Base-by-base conservation (phyloP, 169 alveolate genomes). In the Plasmodium gallinaceum region DNA sequence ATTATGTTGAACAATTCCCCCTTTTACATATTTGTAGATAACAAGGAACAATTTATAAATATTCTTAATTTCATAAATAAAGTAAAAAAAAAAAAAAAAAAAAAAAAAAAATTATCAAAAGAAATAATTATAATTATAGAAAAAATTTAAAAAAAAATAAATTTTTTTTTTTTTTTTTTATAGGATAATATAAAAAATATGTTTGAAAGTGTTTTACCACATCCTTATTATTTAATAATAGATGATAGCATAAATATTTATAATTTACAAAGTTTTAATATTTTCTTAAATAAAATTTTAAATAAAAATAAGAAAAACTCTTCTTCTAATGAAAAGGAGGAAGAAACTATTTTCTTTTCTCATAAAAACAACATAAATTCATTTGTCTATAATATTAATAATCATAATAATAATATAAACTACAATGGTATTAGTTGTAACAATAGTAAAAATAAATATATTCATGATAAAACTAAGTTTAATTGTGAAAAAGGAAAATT, bases 151-250 rank as follows among this genome's bases (percentile, higher is more conserved):
- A 32, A 32, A 32, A 32, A 32, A 2, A 32, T 32, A 32, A 2
- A 32, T 85, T 10, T 71, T 12, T 14, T 32, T 65, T 42, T 71
- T 58, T 62, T n/a, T 46, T 72, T 39, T 73, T 64, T 71, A 18
- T 43, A 86, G 92, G 71, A 45, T 32, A 88, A 86, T 52, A 26
- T 71, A n/a, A 60, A 43, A 62, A 60, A 37, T 46, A 71, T 86
- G 69, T 86, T 86, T 71, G 92, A 86, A 54, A 86, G 88, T 45
- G 86, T 57, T 45, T 12, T 86, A 20, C 92, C 92, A 12, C 43
- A 70, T 42, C 92, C 92, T 3, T 86, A 86, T 57, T 86, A 86
- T 72, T 61, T 86, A 61, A 52, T 86, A 26, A 71, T 86, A 52
- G 92, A 86, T 16, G 70, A 60, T 5, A 86, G 54, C 26, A 51